phyloP scores from a whole-genome alignment of 371 early-diverging fungal genomes.

The Syncephalastrum racemosum region DNA sequence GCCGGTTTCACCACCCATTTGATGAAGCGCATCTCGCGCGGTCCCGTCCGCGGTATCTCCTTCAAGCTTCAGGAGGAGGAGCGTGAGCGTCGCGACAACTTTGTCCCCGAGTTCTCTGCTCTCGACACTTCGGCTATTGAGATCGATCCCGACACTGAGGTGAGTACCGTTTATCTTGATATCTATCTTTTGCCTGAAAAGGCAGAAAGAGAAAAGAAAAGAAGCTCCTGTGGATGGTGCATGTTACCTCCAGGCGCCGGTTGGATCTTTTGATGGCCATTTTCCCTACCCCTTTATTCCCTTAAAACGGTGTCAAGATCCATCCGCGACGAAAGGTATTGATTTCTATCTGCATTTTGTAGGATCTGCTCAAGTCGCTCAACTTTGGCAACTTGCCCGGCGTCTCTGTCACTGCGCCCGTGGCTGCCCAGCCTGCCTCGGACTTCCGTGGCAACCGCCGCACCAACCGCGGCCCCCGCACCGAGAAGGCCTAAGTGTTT shows the following conservation, averaged over 20 bases:
- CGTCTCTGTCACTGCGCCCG: conserved; percentile 52
- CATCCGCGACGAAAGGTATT: conserved; percentile 14
- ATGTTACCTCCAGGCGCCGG: conserved; percentile 14
- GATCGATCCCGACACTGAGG: conserved; percentile 91
- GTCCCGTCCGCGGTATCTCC: conserved; percentile 98
- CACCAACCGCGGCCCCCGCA: conserved; percentile 20
- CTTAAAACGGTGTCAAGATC: conserved; percentile 33
- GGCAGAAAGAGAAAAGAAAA: not conserved
- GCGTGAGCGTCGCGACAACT: conserved; percentile 99
- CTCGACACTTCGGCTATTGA: conserved; percentile 91
- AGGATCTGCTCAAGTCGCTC: conserved; percentile 92
- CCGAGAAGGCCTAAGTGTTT: conserved; percentile 20
- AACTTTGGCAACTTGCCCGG: conserved; percentile 84
- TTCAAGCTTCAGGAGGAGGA: conserved; percentile 99
- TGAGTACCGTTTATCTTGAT: conserved; percentile 10
- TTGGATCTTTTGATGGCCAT: conserved; percentile 43
- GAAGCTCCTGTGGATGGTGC: too few species aligned
- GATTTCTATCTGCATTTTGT: conserved; percentile 9
- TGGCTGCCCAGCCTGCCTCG: conserved; percentile 21
- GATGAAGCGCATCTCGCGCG: conserved; percentile 98
- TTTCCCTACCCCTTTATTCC: conserved; percentile 15
- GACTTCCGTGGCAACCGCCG: conserved; percentile 22
- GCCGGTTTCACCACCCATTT: conserved; percentile 99
- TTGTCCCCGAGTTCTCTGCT: conserved; percentile 98
- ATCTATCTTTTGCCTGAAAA: not conserved